These are phyloP conservation scores for Euphorbia tirucalli DNA, from an alignment of 345 rosid species.

Conservation along the genomic window DNA sequence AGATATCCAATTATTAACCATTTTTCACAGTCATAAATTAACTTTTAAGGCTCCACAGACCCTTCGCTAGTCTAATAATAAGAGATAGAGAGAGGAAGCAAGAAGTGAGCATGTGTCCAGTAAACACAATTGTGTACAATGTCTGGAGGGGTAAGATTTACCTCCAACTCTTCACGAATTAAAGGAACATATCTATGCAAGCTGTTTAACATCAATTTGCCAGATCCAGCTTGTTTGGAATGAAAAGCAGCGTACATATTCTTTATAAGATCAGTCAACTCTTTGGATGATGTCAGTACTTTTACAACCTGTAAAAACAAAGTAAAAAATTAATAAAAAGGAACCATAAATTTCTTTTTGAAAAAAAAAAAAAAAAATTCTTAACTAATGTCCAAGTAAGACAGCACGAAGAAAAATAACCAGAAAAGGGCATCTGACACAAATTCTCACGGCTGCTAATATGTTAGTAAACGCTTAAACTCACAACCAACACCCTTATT, in stretches of 20 bases:
- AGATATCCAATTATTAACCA: too few species aligned
- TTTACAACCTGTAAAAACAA: constrained; percentile 53
- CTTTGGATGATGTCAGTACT: constrained; percentile 68
- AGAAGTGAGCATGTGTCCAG: background rate
- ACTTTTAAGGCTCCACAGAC: background rate
- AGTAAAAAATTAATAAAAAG: constrained; percentile 8
- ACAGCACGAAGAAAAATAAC: background rate
- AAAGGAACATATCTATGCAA: constrained; percentile 57
- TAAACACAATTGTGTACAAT: background rate
- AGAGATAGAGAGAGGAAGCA: background rate
- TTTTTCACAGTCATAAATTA: too few species aligned
- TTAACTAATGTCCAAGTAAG: background rate
- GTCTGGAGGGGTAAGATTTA: constrained; percentile 13
- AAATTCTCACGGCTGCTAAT: background rate
- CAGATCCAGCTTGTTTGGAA: constrained; percentile 50
- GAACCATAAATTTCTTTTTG: background rate
- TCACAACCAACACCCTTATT: background rate
- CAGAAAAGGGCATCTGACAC: background rate
- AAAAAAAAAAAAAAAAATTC: background rate
- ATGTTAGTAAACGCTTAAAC: background rate
- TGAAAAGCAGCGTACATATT: constrained; percentile 62
- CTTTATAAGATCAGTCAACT: constrained; percentile 64
- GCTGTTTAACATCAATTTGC: constrained; percentile 45
- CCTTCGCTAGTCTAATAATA: background rate
- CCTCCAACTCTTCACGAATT: constrained; percentile 80